These are phyloP conservation scores for Cunninghamia lanceolata DNA, from an alignment of 75 land plant species.

Conservation along the genomic window DNA sequence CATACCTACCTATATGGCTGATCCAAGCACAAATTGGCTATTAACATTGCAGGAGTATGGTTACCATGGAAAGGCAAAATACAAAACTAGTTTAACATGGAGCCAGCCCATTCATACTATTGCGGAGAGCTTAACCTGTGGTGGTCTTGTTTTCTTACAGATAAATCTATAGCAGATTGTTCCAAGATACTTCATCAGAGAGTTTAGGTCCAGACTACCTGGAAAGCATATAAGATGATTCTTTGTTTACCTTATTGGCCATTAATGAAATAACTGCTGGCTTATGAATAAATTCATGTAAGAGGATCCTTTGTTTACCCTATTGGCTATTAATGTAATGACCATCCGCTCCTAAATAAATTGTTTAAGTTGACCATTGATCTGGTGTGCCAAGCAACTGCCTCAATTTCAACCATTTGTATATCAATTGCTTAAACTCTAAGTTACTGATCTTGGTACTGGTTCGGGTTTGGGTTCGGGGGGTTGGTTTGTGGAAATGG, in stretches of 20 bases:
- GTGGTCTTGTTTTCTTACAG: not conserved
- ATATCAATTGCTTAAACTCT: not conserved
- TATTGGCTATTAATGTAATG: not conserved
- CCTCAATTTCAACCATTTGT: not conserved
- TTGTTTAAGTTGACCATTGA: not conserved
- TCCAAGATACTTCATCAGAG: not conserved
- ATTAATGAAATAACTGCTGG: too few relatives aligned
- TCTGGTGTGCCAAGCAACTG: not conserved
- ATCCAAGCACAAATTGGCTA: not conserved
- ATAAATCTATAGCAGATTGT: not conserved
- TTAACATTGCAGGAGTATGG: too few relatives aligned
- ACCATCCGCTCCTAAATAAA: not conserved
- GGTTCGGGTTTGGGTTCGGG: too few relatives aligned
- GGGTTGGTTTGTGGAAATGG: too few relatives aligned
- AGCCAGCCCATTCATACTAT: too few relatives aligned
- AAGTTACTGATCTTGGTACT: too few relatives aligned
- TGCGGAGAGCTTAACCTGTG: not conserved
- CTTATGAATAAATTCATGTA: too few relatives aligned
- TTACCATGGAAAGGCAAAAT: too few relatives aligned
- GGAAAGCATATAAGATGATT: too few relatives aligned
- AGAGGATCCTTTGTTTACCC: not conserved
- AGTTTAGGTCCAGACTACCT: not conserved
- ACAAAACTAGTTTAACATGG: too few relatives aligned
- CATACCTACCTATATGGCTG: too few relatives aligned
- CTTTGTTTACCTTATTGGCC: too few relatives aligned